Conservation (phyloP, 768 basidiomycete species). For the Phlebiopsis gigantea region DNA sequence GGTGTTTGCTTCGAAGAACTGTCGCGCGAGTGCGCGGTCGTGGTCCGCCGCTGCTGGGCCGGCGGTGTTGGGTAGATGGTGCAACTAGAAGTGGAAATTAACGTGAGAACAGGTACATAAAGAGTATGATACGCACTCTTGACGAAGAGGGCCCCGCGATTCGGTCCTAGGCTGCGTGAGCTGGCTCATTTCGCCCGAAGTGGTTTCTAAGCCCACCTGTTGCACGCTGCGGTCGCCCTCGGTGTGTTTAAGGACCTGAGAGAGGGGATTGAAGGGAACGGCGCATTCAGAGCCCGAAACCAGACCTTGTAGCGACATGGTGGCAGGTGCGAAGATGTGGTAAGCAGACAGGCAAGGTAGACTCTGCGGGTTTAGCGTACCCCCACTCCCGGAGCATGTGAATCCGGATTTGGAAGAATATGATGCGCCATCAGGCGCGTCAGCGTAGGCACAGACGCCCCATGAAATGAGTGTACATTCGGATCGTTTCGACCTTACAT, state of each 20-base stretch:
- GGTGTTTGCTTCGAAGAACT: slow-evolving; percentile 55
- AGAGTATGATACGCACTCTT: slow-evolving; percentile 37
- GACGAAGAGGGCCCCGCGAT: slow-evolving; percentile 69
- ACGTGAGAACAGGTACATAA: background rate
- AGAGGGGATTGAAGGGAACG: slow-evolving; percentile 76
- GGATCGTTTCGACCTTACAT: too few species aligned
- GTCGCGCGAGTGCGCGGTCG: slow-evolving; percentile 70
- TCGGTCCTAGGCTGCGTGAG: slow-evolving; percentile 52
- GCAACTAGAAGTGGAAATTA: slow-evolving; percentile 62
- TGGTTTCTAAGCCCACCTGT: slow-evolving; percentile 45
- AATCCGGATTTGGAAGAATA: background rate
- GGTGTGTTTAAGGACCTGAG: slow-evolving; percentile 85
- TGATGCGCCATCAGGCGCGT: slow-evolving; percentile 8
- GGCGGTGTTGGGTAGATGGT: slow-evolving; percentile 64
- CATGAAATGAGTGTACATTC: too few species aligned
- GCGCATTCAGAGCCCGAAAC: slow-evolving; percentile 91
- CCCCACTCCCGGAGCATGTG: slow-evolving; percentile 6
- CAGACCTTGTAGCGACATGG: slow-evolving; percentile 68
- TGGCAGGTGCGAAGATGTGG: background rate
- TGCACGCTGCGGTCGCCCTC: slow-evolving; percentile 87
- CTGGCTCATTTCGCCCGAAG: background rate
- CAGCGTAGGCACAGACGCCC: too few species aligned
- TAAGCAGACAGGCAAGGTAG: background rate
- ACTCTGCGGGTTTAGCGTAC: background rate
- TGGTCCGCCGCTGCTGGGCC: slow-evolving; percentile 48